These are phyloP conservation scores for Beauveria asiatica DNA, from an alignment of 2,329 filamentous ascomycete species.

Conservation along the genomic window DNA sequence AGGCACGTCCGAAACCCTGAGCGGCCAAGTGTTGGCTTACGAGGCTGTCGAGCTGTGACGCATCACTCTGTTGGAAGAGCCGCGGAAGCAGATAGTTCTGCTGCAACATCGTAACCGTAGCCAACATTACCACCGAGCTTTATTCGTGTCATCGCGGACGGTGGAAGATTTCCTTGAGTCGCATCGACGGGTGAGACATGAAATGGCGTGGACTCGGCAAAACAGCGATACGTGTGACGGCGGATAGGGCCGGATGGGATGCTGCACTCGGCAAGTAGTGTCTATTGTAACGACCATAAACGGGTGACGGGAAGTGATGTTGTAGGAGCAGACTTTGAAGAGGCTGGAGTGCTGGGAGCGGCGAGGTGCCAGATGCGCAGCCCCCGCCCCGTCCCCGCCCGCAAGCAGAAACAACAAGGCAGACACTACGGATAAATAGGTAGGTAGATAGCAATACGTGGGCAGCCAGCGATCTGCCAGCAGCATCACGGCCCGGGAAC, in stretches of 20 bases:
- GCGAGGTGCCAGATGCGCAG: slow-evolving; percentile 3
- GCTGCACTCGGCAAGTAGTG: neutral
- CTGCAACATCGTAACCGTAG: neutral
- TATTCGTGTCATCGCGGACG: neutral
- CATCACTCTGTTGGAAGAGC: too few relatives aligned
- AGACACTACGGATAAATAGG: neutral
- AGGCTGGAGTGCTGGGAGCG: neutral
- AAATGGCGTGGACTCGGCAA: neutral
- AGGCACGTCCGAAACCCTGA: neutral
- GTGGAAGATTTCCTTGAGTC: neutral
- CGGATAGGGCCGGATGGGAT: neutral
- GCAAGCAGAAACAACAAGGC: slow-evolving; percentile 5
- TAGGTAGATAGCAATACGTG: neutral
- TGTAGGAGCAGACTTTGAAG: slow-evolving; percentile 6
- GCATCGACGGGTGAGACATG: neutral
- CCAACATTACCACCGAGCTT: neutral
- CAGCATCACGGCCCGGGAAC: neutral
- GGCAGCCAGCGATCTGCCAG: neutral
- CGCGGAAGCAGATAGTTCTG: too few relatives aligned
- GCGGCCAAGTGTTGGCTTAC: neutral
- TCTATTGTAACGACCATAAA: neutral
- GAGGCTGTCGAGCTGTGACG: too few relatives aligned
- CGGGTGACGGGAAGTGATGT: slow-evolving; percentile 1
- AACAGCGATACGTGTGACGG: neutral
- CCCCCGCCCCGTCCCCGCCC: neutral